These are phyloP conservation scores for Hebeloma cylindrosporum DNA, from an alignment of 768 basidiomycete species.

Conservation along the genomic window DNA sequence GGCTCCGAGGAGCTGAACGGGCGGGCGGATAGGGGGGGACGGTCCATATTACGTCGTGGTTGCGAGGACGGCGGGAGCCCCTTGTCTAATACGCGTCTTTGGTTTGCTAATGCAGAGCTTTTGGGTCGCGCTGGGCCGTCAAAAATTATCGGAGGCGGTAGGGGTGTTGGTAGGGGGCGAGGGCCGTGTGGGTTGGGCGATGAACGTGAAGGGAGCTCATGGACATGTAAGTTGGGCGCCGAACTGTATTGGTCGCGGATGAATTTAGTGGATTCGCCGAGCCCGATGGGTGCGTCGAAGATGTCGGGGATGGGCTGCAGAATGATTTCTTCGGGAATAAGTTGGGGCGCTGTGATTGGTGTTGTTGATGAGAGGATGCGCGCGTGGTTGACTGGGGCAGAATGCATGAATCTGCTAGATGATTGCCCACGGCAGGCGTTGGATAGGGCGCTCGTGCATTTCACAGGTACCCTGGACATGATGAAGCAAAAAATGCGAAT, in stretches of 20 bases:
- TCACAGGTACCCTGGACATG: slow-evolving; percentile 14
- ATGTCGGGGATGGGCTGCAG: slow-evolving; percentile 47
- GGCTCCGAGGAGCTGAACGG: slow-evolving; percentile 30
- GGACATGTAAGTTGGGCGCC: slow-evolving; percentile 1
- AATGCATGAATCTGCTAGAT: slow-evolving; percentile 22
- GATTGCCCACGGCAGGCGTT: slow-evolving; percentile 15
- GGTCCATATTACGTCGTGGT: slow-evolving; percentile 22
- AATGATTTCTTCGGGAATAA: slow-evolving; percentile 26
- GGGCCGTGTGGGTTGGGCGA: slow-evolving; percentile 12
- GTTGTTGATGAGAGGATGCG: slow-evolving; percentile 19
- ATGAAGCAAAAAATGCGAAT: background rate
- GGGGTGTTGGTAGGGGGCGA: slow-evolving; percentile 28
- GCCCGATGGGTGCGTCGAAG: slow-evolving; percentile 46
- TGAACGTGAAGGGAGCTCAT: slow-evolving; percentile 3
- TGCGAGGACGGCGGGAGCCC: slow-evolving; percentile 17
- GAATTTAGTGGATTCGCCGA: slow-evolving; percentile 34
- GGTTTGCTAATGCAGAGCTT: slow-evolving; percentile 23
- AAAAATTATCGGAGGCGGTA: slow-evolving; percentile 46
- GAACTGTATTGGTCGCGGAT: slow-evolving; percentile 20
- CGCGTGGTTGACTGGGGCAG: slow-evolving; percentile 24
- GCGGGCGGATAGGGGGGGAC: slow-evolving; percentile 10
- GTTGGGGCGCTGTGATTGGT: slow-evolving; percentile 13
- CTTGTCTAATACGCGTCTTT: slow-evolving; percentile 22
- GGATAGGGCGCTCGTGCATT: slow-evolving; percentile 18
- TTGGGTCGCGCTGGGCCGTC: slow-evolving; percentile 48